Percentiles rank a stretch among this genome's conserved stretches.
Conservation (phyloP, 1,284 basidiomycete genomes). For the Cutaneotrichosporon sp. region DNA sequence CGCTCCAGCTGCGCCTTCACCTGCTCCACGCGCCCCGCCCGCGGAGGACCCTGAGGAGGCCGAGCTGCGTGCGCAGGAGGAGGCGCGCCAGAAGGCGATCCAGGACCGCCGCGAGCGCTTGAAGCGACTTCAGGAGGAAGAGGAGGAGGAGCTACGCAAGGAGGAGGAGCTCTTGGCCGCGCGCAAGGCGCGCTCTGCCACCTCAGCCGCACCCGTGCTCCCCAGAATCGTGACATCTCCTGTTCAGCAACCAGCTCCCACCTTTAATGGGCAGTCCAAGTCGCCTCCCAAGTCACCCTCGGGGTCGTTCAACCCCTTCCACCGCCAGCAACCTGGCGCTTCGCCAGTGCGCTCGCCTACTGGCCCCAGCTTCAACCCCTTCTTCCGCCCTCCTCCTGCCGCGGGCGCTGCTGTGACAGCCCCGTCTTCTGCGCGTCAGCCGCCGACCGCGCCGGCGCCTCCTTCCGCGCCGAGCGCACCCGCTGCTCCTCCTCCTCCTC, state of each 20-base stretch:
- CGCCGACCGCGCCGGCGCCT: conserved; percentile 47
- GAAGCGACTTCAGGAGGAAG: conserved; percentile 68
- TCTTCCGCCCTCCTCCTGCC: conserved; percentile 55
- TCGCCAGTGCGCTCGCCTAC: conserved; percentile 35
- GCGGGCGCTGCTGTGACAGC: conserved; percentile 23
- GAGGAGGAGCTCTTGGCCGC: conserved; percentile 62
- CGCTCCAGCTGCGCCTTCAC: conserved; percentile 37
- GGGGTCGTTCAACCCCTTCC: conserved; percentile 52
- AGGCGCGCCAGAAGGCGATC: conserved; percentile 64
- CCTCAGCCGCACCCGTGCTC: conserved; percentile 24
- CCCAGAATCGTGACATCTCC: conserved; percentile 28
- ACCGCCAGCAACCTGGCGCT: conserved; percentile 53
- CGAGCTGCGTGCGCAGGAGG: conserved; percentile 63
- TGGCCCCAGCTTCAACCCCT: conserved; percentile 49
- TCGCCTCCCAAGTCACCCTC: conserved; percentile 13
- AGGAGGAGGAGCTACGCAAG: conserved; percentile 64
- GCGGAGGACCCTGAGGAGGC: conserved; percentile 64
- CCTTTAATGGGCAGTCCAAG: conserved; percentile 24
- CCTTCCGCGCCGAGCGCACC: conserved; percentile 32
- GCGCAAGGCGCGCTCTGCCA: conserved; percentile 34
- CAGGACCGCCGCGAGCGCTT: conserved; percentile 66
- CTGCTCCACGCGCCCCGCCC: conserved; percentile 47
- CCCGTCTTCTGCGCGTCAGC: conserved; percentile 39
- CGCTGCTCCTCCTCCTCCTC: conserved; percentile 38
- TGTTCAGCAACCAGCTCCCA: conserved; percentile 21